These are phyloP conservation scores for Stagonosporopsis vannaccii DNA, from an alignment of 2,329 filamentous ascomycete genomes.

Conservation along the genomic window DNA sequence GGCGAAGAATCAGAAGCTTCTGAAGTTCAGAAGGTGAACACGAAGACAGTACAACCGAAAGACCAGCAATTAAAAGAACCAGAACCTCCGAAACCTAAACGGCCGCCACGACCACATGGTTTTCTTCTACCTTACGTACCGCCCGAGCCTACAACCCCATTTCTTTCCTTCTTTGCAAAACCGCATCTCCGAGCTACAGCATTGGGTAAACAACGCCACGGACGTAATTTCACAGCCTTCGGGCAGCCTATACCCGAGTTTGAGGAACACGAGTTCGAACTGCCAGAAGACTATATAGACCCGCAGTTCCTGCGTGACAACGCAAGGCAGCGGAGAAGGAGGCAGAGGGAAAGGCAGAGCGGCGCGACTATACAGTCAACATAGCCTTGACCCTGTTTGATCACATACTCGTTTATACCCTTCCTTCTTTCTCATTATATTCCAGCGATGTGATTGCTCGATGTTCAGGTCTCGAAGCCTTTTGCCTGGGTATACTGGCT, in stretches of 20 bases:
- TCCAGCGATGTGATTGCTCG: neutral
- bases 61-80: conserved; percentile 57
- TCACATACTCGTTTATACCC: conserved; percentile 22
- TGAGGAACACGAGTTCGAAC: conserved; percentile 72
- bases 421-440: conserved; percentile 5
- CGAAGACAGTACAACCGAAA: conserved; percentile 8
- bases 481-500: neutral
- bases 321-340: conserved; percentile 68
- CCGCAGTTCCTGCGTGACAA: conserved; percentile 59
- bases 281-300: conserved; percentile 71
- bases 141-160: conserved; percentile 62
- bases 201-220: conserved; percentile 73
- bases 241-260: conserved; percentile 81
- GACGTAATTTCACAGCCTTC: conserved; percentile 78
- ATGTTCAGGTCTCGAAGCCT: neutral
- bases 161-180: conserved; percentile 88
- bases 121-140: conserved; percentile 38
- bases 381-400: conserved; percentile 6
- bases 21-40: conserved; percentile 30
- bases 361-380: conserved; percentile 16
- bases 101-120: conserved; percentile 42
- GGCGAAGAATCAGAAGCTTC: conserved; percentile 50
- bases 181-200: conserved; percentile 80
- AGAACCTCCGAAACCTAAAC: conserved; percentile 38
- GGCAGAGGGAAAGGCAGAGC: conserved; percentile 64